Evolutionary conservation across 2,329 filamentous ascomycete species (phyloP).

Genomic region (Ceratocystis alfenasii): DNA sequence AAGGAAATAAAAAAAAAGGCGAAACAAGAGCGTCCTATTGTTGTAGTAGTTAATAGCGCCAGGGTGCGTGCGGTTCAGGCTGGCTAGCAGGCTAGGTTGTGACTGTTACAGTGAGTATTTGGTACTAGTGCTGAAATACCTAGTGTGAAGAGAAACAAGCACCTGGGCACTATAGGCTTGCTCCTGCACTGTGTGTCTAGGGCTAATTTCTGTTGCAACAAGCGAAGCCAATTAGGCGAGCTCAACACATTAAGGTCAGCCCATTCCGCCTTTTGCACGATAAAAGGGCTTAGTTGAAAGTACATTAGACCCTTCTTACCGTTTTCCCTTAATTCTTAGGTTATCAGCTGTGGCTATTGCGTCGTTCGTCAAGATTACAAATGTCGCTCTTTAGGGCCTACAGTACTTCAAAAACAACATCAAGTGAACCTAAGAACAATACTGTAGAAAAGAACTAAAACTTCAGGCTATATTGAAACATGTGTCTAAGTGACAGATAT

Average conservation of each 20-base stretch:
- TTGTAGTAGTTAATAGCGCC: background rate
- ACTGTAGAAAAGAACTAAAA: background rate
- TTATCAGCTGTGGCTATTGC: background rate
- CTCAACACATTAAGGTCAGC: background rate
- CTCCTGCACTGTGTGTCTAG: background rate
- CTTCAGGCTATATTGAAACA: constrained; percentile 11
- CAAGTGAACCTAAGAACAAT: no score
- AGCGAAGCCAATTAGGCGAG: background rate
- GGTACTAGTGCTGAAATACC: background rate
- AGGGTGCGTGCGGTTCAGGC: background rate
- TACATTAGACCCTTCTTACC: background rate
- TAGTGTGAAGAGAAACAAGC: no score
- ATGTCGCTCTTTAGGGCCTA: no score
- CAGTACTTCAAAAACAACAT: no score
- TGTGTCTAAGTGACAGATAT: constrained; percentile 6
- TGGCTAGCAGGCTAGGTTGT: background rate
- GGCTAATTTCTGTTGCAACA: constrained; percentile 1
- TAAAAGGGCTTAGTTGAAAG: background rate
- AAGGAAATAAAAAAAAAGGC: background rate
- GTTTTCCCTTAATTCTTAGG: background rate
- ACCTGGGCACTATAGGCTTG: no score
- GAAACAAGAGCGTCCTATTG: background rate
- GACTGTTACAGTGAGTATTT: background rate
- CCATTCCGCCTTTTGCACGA: background rate
- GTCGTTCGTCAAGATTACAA: no score